phyloP scores from a whole-genome alignment of 1,284 basidiomycete species.

The Rhodotorula glutinis region DNA sequence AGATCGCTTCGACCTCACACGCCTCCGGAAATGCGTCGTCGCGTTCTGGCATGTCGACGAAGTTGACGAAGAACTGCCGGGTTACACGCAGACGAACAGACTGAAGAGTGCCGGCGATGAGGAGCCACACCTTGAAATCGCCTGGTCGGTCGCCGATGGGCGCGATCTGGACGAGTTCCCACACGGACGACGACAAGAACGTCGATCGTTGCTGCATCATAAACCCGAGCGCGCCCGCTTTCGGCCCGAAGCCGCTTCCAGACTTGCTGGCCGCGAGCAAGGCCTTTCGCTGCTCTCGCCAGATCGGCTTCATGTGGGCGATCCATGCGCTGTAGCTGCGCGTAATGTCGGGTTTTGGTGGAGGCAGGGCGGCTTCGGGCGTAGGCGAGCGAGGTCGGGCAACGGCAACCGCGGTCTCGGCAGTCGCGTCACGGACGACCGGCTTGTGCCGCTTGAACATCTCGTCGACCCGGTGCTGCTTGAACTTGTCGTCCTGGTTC shows the following conservation, averaged over 20 bases:
- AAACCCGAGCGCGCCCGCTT: slow-evolving; percentile 49
- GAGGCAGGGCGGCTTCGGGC: slow-evolving; percentile 38
- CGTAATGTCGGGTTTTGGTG: slow-evolving; percentile 45
- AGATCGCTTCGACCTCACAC: slow-evolving; percentile 72
- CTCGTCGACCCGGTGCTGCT: slow-evolving; percentile 94
- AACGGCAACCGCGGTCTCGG: slow-evolving; percentile 53
- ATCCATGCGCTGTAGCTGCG: slow-evolving; percentile 76
- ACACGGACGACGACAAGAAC: slow-evolving; percentile 65
- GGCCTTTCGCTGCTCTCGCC: slow-evolving; percentile 64
- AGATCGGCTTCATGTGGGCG: slow-evolving; percentile 70
- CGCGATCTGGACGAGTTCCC: slow-evolving; percentile 92
- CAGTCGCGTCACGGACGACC: slow-evolving; percentile 52
- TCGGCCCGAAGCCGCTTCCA: slow-evolving; percentile 19
- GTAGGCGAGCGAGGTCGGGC: slow-evolving; percentile 55
- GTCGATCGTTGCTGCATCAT: slow-evolving; percentile 74
- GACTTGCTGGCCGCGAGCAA: slow-evolving; percentile 49
- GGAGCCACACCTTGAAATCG: slow-evolving; percentile 86
- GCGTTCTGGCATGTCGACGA: slow-evolving; percentile 52
- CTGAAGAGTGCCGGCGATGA: slow-evolving; percentile 74
- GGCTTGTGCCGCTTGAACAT: slow-evolving; percentile 68
- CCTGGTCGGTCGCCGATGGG: slow-evolving; percentile 61
- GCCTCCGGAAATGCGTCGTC: slow-evolving; percentile 61
- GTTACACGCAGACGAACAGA: slow-evolving; percentile 72
- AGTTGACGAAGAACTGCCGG: slow-evolving; percentile 37
- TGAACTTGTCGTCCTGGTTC: slow-evolving; percentile 89